Percentiles rank a stretch among this genome's conserved stretches.
Evolutionary conservation across 2,329 filamentous ascomycete species (phyloP).

Genomic region (Cercospora sp.): DNA sequence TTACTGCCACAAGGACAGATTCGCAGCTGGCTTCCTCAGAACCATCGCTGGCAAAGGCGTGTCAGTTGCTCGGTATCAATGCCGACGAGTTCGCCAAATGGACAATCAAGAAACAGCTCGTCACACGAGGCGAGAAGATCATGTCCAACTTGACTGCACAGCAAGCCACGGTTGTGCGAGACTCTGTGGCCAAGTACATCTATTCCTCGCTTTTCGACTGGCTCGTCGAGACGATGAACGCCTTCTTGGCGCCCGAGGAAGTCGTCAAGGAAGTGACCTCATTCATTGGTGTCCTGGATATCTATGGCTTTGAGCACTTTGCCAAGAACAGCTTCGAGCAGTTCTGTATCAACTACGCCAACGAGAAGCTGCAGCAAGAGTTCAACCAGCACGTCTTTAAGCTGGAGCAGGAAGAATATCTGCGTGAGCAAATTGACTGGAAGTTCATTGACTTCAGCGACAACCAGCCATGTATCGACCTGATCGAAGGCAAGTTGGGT

Average conservation of each 20-base stretch:
- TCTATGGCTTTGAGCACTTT: conserved; percentile 98
- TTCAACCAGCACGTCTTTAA: conserved; percentile 99
- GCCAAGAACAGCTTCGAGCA: conserved; percentile 99
- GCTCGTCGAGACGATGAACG: conserved; percentile 97
- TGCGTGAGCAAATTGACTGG: conserved; percentile 96
- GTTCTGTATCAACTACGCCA: conserved; percentile 99
- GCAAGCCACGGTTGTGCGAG: conserved; percentile 89
- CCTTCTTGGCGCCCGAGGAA: conserved; percentile 82
- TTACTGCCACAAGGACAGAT: conserved; percentile 84
- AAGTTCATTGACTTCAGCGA: conserved; percentile 99
- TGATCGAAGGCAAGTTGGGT: conserved; percentile 96
- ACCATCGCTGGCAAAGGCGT: conserved; percentile 77
- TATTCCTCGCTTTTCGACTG: conserved; percentile 98
- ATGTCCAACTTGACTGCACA: conserved; percentile 91
- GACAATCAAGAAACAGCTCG: conserved; percentile 98
- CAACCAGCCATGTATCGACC: conserved; percentile 97
- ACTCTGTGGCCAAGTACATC: conserved; percentile 97
- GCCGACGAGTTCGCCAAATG: conserved; percentile 86
- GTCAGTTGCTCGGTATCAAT: conserved; percentile 83
- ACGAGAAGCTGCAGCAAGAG: conserved; percentile 97
- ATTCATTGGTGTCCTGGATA: conserved; percentile 98
- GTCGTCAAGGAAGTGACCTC: conserved; percentile 78
- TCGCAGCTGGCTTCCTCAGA: conserved; percentile 79
- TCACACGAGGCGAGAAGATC: conserved; percentile 96
- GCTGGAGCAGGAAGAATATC: conserved; percentile 96